Evolutionary conservation across 305 asterid genomes (phyloP), one percentile per base, ranked within the genome.

Genomic region (Solanum hybrid): DNA sequence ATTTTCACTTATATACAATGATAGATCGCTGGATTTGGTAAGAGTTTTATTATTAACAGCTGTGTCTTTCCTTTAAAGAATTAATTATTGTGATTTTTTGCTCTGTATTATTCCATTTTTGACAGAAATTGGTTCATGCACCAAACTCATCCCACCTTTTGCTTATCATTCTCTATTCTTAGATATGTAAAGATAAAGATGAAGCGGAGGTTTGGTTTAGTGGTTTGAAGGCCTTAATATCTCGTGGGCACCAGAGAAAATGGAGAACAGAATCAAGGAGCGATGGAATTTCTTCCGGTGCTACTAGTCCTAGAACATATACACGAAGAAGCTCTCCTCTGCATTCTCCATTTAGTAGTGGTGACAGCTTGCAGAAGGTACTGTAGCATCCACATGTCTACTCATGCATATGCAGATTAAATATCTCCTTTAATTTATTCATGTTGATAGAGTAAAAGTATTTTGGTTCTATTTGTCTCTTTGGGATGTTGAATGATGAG

Each of bases 201-300:
- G 98, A 95, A 94, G 98, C 98, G 27, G 98, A 95, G 95, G 98
- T 94, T 76, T 95, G 98, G 98, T 94, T 95, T 91, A 95, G 97
- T 89, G 97, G 98, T 91, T 94, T 95, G 56, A 94, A 95, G 93
- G 95, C 98, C 86, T 92, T 95, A 94, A 91, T 95, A 90, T 93
- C 97, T 90, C 97, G 95, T 35, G 92, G 95, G 90, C 95, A 94
- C 90, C 96, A 94, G 89, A 94, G 95, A 51, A 94, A 93, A 92
- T 94, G 97, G 97, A 93, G 95, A 91, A 92, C 93, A 36, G 98
- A 95, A 90, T 94, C 97, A 78, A 94, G 95, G 92, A 95, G 97
- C 89, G 98, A 95, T 89, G 97, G 98, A 87, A 91, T 94, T 89
- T 94, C 96, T 89, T 95, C 98, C 31, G 97, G 96, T 84, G 95